Evolutionary conservation across 73 alveolate genomes (phyloP).

Genomic region (Durusdinium trenchii): DNA sequence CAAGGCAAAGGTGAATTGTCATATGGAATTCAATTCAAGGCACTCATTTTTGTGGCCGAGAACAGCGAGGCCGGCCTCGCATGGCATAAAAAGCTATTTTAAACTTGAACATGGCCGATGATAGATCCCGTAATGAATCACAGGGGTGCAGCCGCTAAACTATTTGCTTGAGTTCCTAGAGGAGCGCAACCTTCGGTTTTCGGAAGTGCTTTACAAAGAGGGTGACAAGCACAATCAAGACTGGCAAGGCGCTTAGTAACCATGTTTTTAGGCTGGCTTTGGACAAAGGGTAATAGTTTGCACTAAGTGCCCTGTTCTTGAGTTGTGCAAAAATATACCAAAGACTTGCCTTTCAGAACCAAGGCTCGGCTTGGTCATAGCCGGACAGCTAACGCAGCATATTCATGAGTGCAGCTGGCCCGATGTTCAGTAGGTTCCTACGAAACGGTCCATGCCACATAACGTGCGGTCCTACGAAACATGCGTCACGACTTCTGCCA

Average conservation of each 20-base stretch:
- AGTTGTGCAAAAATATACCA: not conserved
- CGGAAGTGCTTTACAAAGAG: conserved; percentile 59
- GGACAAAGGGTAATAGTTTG: too few relatives aligned
- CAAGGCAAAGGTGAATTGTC: not conserved
- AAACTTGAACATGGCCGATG: not conserved
- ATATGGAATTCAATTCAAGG: not conserved
- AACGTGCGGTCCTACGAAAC: too few relatives aligned
- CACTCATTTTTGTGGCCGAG: conserved; percentile 60
- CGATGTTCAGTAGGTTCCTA: not conserved
- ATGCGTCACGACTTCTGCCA: too few relatives aligned
- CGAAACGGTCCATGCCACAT: not conserved
- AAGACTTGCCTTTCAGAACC: not conserved
- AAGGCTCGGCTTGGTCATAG: conserved; percentile 64
- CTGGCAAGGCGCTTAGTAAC: not conserved
- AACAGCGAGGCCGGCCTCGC: conserved; percentile 16
- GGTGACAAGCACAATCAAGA: conserved; percentile 69
- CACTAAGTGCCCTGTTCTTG: too few relatives aligned
- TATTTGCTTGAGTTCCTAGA: not conserved
- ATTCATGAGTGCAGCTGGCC: conserved; percentile 30
- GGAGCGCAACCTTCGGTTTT: conserved; percentile 55
- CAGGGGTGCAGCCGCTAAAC: not conserved
- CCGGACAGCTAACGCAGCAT: conserved; percentile 65
- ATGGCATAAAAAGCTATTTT: too few relatives aligned
- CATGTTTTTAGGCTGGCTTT: too few relatives aligned
- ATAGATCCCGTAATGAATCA: not conserved